These are phyloP conservation scores for Botrytis tulipae DNA, from an alignment of 2,329 filamentous ascomycete genomes.

Conservation along the genomic window DNA sequence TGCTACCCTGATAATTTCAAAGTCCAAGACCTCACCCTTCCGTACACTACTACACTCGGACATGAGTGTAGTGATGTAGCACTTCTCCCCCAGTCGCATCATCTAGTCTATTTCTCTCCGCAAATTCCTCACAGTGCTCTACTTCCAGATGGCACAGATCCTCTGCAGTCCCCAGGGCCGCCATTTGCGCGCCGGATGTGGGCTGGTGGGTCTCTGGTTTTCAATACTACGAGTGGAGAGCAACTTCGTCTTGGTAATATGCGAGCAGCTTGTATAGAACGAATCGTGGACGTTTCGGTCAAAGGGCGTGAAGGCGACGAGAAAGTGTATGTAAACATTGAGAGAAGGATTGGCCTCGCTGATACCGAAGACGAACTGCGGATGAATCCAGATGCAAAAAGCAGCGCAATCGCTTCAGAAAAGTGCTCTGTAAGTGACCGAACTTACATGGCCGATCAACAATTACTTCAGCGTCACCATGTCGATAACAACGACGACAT, in stretches of 20 bases:
- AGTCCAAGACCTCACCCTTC: slow-evolving; percentile 26
- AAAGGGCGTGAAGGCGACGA: slow-evolving; percentile 33
- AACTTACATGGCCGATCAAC: slow-evolving; percentile 4
- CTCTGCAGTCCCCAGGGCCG: slow-evolving; percentile 69
- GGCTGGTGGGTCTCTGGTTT: slow-evolving; percentile 74
- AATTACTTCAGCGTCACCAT: slow-evolving; percentile 7
- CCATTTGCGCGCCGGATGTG: slow-evolving; percentile 80
- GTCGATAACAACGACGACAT: slow-evolving; percentile 2
- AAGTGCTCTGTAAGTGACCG: neutral
- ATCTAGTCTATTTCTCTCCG: slow-evolving; percentile 85
- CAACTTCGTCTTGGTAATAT: slow-evolving; percentile 39
- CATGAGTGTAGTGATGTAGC: neutral
- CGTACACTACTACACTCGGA: neutral
- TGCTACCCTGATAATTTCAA: slow-evolving; percentile 30
- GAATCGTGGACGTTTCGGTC: slow-evolving; percentile 45
- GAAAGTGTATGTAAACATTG: slow-evolving; percentile 37
- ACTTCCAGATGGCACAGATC: slow-evolving; percentile 80
- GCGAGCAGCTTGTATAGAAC: slow-evolving; percentile 46
- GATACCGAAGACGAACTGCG: slow-evolving; percentile 30
- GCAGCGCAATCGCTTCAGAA: neutral
- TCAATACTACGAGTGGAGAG: slow-evolving; percentile 39
- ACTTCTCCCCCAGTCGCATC: slow-evolving; percentile 62
- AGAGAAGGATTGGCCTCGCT: slow-evolving; percentile 32
- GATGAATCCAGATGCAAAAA: slow-evolving; percentile 26
- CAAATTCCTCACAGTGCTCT: slow-evolving; percentile 60